Evolutionary conservation across 495 filamentous ascomycete genomes (phyloP), one percentile per base, ranked within the genome.

Genomic region (Penicillium longicatenatum): DNA sequence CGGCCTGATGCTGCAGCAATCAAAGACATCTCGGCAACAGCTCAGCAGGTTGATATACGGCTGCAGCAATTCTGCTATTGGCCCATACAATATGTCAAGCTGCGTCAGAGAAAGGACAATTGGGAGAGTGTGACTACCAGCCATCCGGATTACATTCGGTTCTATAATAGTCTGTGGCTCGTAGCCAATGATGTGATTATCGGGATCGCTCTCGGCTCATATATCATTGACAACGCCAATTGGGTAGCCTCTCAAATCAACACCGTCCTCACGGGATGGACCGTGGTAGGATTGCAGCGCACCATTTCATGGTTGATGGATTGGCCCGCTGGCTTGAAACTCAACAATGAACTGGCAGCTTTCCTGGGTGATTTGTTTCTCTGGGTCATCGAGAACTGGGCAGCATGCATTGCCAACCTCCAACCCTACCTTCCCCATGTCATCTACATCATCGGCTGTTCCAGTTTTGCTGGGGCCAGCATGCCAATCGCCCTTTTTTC

Each of bases 121-220:
- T 98, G 95, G 94, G 90, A 92, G 62, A 97, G 93, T 70, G 86
- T 97, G 33, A 97, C 92, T 1, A 95, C 89, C 50, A 96, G 89
- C 58, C 93, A 99, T 72, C 91, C 95, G 5, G 93, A 98, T 70
- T 99, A 99, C 67, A 99, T 99, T 62, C 90, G 94, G 37, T 99
- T 99, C 72, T 99, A 97, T 72, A 98, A 97, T 75, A 97, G 92
- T 63, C 78, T 99, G 19, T 99, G 94, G 94, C 89, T 99, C 21
- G 94, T 99, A 17, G 92, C 92, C 20, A 99, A 99, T 71, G 94
- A 99, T 75, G 88, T 97, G 31, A 99, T 99, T 55, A 99, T 99
- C 37, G 95, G 94, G 14, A 97, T 98, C 65, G 95, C 94, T 6
- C 74, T 98, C 16, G 94, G 94, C 0, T 94, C 92, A 0, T 98